Percentiles rank a stretch among this genome's conserved stretches.
These are phyloP conservation scores for Rusavskia elegans DNA, from an alignment of 495 filamentous ascomycete genomes.

Conservation along the genomic window DNA sequence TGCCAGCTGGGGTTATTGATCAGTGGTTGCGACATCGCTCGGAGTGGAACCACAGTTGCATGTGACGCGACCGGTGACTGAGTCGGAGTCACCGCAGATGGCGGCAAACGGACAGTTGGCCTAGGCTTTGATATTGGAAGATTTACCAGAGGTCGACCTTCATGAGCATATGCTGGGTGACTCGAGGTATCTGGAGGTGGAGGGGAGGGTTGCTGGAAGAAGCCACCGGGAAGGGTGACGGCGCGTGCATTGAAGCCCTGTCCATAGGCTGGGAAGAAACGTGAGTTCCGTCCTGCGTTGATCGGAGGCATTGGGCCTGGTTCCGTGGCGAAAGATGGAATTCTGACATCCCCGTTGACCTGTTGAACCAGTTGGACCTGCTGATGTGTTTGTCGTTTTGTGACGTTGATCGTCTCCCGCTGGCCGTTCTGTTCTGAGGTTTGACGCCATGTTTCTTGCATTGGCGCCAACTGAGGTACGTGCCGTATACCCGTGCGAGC, in stretches of 20 bases:
- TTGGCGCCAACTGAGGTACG: slow-evolving; percentile 25
- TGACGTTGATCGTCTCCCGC: slow-evolving; percentile 23
- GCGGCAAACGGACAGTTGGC: slow-evolving; percentile 58
- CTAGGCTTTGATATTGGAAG: slow-evolving; percentile 41
- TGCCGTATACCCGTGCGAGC: slow-evolving; percentile 11
- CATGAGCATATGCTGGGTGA: slow-evolving; percentile 57
- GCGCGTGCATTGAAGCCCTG: slow-evolving; percentile 7
- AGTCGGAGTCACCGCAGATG: slow-evolving; percentile 18
- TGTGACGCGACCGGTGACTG: slow-evolving; percentile 8
- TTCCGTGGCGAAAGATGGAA: slow-evolving; percentile 1
- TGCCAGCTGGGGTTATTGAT: slow-evolving; percentile 45
- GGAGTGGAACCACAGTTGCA: slow-evolving; percentile 6
- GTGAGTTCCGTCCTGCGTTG: slow-evolving; percentile 33
- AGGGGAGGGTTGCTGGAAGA: slow-evolving; percentile 37
- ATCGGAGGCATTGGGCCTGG: slow-evolving; percentile 1
- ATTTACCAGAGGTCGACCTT: slow-evolving; percentile 47
- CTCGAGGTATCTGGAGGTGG: slow-evolving; percentile 56
- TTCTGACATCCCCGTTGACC: slow-evolving; percentile 6
- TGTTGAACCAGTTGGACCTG: slow-evolving; percentile 14
- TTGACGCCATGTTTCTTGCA: slow-evolving; percentile 51
- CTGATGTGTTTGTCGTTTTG: slow-evolving; percentile 17
- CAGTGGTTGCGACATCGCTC: slow-evolving; percentile 15
- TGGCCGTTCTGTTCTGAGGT: slow-evolving; percentile 29
- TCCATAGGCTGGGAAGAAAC: slow-evolving; percentile 51
- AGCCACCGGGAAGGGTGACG: slow-evolving; percentile 7